Conservation (phyloP, 306 rosid genomes). For the Acacia crassicarpa region DNA sequence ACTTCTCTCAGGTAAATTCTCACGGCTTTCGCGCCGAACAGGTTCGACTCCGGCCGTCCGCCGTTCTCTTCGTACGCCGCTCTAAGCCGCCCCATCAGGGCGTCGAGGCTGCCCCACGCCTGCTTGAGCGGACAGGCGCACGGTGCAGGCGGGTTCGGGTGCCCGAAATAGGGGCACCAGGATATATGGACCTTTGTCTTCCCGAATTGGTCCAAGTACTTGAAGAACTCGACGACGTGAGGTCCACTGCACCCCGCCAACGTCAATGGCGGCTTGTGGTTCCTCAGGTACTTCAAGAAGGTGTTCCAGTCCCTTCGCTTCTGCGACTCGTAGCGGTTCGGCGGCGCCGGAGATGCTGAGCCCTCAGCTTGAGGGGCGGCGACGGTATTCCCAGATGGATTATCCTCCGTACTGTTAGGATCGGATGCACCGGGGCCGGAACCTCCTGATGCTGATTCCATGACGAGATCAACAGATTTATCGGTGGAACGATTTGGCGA, state of each 20-base stretch:
- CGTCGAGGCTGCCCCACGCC: slow-evolving; percentile 95
- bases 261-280: slow-evolving; percentile 95
- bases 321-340: slow-evolving; percentile 93
- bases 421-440: slow-evolving; percentile 27
- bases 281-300: slow-evolving; percentile 81
- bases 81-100: slow-evolving; percentile 85
- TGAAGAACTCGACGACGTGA: slow-evolving; percentile 89
- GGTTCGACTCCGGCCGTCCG: slow-evolving; percentile 83
- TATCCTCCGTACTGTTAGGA: slow-evolving; percentile 29
- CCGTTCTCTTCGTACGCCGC: slow-evolving; percentile 98
- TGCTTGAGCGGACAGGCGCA: slow-evolving; percentile 85
- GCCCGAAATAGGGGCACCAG: slow-evolving; percentile 81
- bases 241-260: slow-evolving; percentile 95
- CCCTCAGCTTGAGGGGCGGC: slow-evolving; percentile 31
- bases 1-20: slow-evolving; percentile 87
- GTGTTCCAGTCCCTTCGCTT: slow-evolving; percentile 98
- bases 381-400: slow-evolving; percentile 15
- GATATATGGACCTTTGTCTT: slow-evolving; percentile 81
- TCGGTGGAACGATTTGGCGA: background rate
- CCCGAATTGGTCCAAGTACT: slow-evolving; percentile 91
- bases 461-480: slow-evolving; percentile 18
- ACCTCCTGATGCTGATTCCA: slow-evolving; percentile 71
- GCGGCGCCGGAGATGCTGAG: slow-evolving; percentile 51
- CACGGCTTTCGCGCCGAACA: slow-evolving; percentile 79
- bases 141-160: slow-evolving; percentile 83